Percentiles rank a stretch among this genome's conserved stretches.
These are phyloP conservation scores for Penicillium sp. DNA, from an alignment of 2,329 filamentous ascomycete species.

Conservation along the genomic window DNA sequence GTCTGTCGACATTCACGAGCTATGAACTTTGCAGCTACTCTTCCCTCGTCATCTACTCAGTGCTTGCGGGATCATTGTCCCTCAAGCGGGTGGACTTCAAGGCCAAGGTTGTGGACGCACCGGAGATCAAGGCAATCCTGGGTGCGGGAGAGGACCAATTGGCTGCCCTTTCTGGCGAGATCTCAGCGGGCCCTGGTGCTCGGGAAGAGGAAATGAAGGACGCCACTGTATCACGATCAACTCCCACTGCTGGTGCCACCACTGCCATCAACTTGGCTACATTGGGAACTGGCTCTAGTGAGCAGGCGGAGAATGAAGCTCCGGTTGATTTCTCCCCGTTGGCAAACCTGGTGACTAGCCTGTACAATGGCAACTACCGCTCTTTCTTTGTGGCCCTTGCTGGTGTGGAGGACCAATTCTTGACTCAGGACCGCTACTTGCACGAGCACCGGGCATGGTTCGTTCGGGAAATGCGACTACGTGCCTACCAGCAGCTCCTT, in stretches of 20 bases:
- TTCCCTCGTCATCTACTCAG: slow-evolving; percentile 89
- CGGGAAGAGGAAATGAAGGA: slow-evolving; percentile 74
- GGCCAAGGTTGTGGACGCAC: slow-evolving; percentile 95
- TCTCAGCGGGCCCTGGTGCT: slow-evolving; percentile 77
- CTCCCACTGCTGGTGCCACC: slow-evolving; percentile 54
- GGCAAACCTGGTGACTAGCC: slow-evolving; percentile 80
- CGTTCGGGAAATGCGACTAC: slow-evolving; percentile 95
- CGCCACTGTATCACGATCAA: slow-evolving; percentile 52
- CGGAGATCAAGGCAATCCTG: slow-evolving; percentile 96
- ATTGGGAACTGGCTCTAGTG: slow-evolving; percentile 65
- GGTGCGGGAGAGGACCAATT: slow-evolving; percentile 87
- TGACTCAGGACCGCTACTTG: slow-evolving; percentile 90
- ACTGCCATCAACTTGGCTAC: slow-evolving; percentile 86
- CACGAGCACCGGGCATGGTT: slow-evolving; percentile 97
- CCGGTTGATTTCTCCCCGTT: slow-evolving; percentile 87
- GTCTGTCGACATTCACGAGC: slow-evolving; percentile 95
- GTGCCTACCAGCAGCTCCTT: slow-evolving; percentile 93
- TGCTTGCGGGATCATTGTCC: slow-evolving; percentile 89
- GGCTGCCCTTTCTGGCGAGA: slow-evolving; percentile 73
- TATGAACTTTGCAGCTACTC: slow-evolving; percentile 99
- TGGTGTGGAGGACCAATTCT: slow-evolving; percentile 87
- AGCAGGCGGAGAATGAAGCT: slow-evolving; percentile 72
- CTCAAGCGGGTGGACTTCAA: slow-evolving; percentile 98
- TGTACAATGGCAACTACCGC: slow-evolving; percentile 93
- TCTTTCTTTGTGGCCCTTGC: slow-evolving; percentile 89